phyloP scores from a whole-genome alignment of 257 asterid species.

The Nicotiana tomentosiformis region DNA sequence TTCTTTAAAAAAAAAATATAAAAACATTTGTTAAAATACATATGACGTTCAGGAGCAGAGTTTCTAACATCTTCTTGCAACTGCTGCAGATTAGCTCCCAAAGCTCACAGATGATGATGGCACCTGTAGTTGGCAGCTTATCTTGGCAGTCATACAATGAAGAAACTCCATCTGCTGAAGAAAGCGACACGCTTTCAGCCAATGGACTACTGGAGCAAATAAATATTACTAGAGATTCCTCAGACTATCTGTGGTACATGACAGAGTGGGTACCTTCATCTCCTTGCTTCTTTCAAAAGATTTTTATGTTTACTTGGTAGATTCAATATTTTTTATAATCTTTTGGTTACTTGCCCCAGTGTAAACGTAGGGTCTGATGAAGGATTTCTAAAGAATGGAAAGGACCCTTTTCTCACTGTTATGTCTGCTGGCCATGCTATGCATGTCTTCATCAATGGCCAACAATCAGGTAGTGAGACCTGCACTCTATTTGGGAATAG shows the following conservation, averaged over 20 bases:
- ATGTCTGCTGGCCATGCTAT: constrained; percentile 82
- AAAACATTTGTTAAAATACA: neutral
- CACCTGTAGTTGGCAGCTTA: neutral
- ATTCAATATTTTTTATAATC: neutral
- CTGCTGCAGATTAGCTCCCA: neutral
- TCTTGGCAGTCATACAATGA: constrained; percentile 6
- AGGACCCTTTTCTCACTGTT: constrained; percentile 50
- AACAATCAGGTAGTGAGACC: constrained; percentile 43
- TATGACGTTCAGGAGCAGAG: neutral
- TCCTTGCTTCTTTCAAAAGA: neutral
- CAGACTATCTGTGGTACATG: constrained; percentile 6
- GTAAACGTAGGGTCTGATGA: constrained; percentile 59
- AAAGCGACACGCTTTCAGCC: neutral
- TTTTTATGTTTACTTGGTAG: neutral
- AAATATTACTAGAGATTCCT: neutral
- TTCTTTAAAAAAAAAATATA: too few species aligned
- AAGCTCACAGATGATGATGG: neutral
- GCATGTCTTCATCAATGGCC: constrained; percentile 69
- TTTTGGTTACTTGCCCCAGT: constrained; percentile 26
- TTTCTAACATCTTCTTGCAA: neutral
- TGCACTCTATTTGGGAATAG: neutral
- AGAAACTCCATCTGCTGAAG: constrained; percentile 2
- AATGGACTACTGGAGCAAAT: neutral
- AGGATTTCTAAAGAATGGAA: constrained; percentile 50
- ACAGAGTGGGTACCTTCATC: constrained; percentile 53